Evolutionary conservation across 495 filamentous ascomycete genomes (phyloP).

Genomic region (Clavariopsis aquatica): DNA sequence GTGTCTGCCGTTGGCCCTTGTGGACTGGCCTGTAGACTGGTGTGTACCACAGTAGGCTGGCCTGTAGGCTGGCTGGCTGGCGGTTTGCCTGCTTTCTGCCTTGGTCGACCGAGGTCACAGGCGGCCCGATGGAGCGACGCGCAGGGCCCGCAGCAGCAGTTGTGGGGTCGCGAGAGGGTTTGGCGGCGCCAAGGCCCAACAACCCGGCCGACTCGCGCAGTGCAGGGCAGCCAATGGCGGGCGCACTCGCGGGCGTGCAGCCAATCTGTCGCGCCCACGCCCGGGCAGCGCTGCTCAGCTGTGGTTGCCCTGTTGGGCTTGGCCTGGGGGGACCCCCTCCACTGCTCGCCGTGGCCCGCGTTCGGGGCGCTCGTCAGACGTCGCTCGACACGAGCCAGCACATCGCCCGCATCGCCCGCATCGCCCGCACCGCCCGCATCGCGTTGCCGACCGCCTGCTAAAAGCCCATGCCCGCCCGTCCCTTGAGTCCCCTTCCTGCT

Average conservation of each 20-base stretch:
- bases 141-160: conserved; percentile 7
- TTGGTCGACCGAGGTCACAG: conserved; percentile 20
- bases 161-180: conserved; percentile 3
- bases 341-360: not conserved
- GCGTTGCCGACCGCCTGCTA: conserved; percentile 5
- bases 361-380: conserved; percentile 5
- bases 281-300: not conserved
- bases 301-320: conserved; percentile 15
- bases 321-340: not conserved
- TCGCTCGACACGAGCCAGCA: conserved; percentile 22
- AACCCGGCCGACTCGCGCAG: conserved; percentile 9
- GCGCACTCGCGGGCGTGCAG: not conserved
- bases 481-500: not conserved
- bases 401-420: conserved; percentile 22
- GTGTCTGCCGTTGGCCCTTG: not conserved
- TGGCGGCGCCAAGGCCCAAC: conserved; percentile 1
- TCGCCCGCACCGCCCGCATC: conserved; percentile 25
- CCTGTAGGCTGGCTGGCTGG: no score
- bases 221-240: conserved; percentile 22
- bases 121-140: conserved; percentile 7
- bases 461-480: conserved; percentile 29
- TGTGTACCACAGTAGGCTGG: no score
- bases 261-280: conserved; percentile 5
- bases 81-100: conserved; percentile 23
- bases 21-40: no score